These are phyloP conservation scores for Sedum album DNA, from an alignment of 164 flowering plant genomes.

Conservation along the genomic window DNA sequence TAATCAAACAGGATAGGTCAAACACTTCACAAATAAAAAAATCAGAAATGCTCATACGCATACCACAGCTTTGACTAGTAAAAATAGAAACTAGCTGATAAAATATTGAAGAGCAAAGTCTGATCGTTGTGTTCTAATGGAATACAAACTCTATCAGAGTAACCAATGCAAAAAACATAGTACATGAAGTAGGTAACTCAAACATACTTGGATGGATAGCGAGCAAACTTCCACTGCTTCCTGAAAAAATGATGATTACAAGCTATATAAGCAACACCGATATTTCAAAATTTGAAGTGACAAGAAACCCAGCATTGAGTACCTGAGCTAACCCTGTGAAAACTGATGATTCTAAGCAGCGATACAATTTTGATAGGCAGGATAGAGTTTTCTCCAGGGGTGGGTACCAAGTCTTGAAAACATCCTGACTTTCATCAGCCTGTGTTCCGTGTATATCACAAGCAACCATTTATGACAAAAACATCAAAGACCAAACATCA, in stretches of 20 bases:
- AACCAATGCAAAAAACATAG: neutral
- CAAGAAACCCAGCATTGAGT: constrained; percentile 4
- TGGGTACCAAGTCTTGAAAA: constrained; percentile 84
- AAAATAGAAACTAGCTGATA: neutral
- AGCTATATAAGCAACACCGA: constrained; percentile 4
- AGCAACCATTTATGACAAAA: neutral
- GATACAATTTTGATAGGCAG: constrained; percentile 80
- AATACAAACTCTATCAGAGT: neutral
- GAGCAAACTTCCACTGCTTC: constrained; percentile 97
- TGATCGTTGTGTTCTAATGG: neutral
- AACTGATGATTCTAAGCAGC: constrained; percentile 72
- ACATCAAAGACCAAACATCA: neutral
- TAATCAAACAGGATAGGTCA: constrained; percentile 7
- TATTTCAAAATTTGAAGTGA: neutral
- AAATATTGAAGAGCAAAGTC: neutral
- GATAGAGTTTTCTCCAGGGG: constrained; percentile 93
- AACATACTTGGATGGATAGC: constrained; percentile 71
- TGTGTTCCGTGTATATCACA: constrained; percentile 14
- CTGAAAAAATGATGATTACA: constrained; percentile 30
- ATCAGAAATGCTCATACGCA: neutral
- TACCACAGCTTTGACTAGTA: neutral
- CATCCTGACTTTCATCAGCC: constrained; percentile 57
- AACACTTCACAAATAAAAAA: neutral
- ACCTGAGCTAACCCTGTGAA: constrained; percentile 99
- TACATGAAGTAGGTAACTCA: neutral